Conservation (phyloP, 2,329 filamentous ascomycete genomes). For the Fusarium camptoceras region DNA sequence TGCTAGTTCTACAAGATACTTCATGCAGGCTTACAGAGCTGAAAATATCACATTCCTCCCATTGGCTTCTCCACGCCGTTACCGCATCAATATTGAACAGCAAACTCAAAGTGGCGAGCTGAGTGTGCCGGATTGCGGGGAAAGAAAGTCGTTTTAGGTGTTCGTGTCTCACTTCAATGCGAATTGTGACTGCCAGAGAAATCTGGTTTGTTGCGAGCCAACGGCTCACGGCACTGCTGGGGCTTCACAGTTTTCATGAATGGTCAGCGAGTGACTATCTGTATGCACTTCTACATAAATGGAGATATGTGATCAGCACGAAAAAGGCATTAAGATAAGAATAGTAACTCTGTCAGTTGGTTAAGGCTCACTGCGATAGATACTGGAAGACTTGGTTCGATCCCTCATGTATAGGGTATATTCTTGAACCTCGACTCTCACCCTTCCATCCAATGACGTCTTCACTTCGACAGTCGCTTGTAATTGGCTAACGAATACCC, state of each 20-base stretch:
- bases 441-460: constrained; percentile 7
- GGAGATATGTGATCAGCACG: background rate
- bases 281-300: background rate
- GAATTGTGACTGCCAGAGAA: accelerated
- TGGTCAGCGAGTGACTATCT: background rate
- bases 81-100: background rate
- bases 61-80: background rate
- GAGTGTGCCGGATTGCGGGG: background rate
- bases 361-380: too few relatives aligned
- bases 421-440: background rate
- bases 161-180: background rate
- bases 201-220: accelerated
- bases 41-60: constrained; percentile 3
- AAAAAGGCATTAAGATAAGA: accelerated
- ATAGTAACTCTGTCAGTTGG: background rate
- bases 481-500: background rate
- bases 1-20: accelerated
- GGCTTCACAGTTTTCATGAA: background rate
- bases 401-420: background rate
- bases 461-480: accelerated
- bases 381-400: too few relatives aligned
- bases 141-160: background rate
- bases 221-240: background rate
- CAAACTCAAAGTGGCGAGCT: constrained; percentile 10
- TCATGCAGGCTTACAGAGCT: background rate